Base-by-base conservation (phyloP, 176 grass and related monocot genomes). In the Tillandsia fasciculata region DNA sequence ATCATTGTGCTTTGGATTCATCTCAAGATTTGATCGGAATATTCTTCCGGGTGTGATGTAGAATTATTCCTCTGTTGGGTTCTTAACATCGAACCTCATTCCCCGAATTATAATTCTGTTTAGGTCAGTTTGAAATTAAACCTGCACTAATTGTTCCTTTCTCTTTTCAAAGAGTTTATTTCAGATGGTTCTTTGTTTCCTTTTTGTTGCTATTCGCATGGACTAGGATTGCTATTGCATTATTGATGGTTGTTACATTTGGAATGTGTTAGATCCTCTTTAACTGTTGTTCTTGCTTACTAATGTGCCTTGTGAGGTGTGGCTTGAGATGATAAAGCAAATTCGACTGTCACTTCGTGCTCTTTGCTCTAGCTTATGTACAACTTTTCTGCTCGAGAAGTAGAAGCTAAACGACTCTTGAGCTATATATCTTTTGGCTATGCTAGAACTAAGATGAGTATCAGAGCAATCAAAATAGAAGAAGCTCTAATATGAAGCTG, bases 231-330 rank as follows among this genome's bases (percentile, higher is more conserved):
- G 48, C 64, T 20, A 28, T 72, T 49, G 48, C 67, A 82, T 82
- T 76, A 87, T 83, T 83, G 76, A 72, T 76, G 85, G 85, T 83
- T 48, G 76, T 83, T 87, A 64, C 67, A 68, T 83, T 79, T 69
- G 76, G 68, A 79, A 77, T 15, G 26, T 74, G 58, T 27, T 42
- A 42, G 33, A 2, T 29, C 28, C 33, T 42, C 33, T 42, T 42
- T n/a, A n/a, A n/a, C n/a, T 42, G 33, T 7, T 42, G 33, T 42
- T 42, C 5, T 42, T 42, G 33, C 33, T 42, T 42, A 29, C 18
- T 58, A 11, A 10, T 53, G 52, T 53, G 14, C 12, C 52, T 2
- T 53, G 52, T 53, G 52, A 14, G 51, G 2, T 12, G 52, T 13
- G 52, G 2, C 52, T 6, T 13, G 11, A 56, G 15, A 13, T 56